Conservation (phyloP, 179 eudicot species). For the Pouteria campechiana region DNA sequence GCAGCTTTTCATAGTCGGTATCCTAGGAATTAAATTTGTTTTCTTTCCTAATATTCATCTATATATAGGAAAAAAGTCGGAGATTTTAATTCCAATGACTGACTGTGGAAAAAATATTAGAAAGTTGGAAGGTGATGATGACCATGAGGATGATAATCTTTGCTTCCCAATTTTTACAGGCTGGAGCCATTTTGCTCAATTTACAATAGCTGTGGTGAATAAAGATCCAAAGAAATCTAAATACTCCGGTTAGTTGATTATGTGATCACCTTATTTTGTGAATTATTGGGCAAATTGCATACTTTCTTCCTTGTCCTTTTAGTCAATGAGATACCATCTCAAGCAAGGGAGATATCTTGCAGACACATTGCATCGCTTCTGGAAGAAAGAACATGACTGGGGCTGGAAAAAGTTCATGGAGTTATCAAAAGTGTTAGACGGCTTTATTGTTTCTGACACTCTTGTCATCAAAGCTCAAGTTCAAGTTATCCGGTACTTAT, state of each 20-base stretch:
- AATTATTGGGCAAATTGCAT: background rate
- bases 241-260: constrained; percentile 55
- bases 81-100: too few species aligned
- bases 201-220: constrained; percentile 87
- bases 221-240: constrained; percentile 86
- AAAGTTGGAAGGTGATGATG: too few species aligned
- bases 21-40: background rate
- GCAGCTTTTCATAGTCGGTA: background rate
- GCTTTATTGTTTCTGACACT: constrained; percentile 72
- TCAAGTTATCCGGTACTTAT: constrained; percentile 78
- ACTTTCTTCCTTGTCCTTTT: too few species aligned
- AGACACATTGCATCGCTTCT: constrained; percentile 90
- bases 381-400: constrained; percentile 98
- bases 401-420: constrained; percentile 99
- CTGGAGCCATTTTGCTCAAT: constrained; percentile 98
- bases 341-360: constrained; percentile 5
- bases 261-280: background rate
- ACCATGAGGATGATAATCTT: too few species aligned
- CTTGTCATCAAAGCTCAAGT: constrained; percentile 81
- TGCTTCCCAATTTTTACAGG: constrained; percentile 28
- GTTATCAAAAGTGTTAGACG: constrained; percentile 72
- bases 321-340: too few species aligned
- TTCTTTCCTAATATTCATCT: background rate
- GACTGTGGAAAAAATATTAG: too few species aligned
- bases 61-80: too few species aligned